A percentile compares a stretch with the other conserved stretches of the same genome.
These are phyloP conservation scores for Alternaria rosae DNA, from an alignment of 2,329 filamentous ascomycete genomes.

Conservation along the genomic window DNA sequence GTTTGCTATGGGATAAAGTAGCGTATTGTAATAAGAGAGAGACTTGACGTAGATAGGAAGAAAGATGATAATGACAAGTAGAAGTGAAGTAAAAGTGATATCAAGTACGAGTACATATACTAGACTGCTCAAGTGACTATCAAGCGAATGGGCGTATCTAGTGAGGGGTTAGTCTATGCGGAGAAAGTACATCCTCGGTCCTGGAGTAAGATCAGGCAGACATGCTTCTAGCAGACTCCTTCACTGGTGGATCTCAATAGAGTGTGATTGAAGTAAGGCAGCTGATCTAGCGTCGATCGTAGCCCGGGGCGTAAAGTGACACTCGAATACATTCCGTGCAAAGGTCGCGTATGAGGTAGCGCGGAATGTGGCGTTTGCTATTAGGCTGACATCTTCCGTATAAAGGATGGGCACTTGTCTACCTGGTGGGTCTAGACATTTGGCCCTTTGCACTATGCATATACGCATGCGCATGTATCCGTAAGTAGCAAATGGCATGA, in stretches of 20 bases:
- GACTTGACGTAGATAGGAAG: neutral
- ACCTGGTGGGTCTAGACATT: neutral
- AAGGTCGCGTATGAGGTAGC: neutral
- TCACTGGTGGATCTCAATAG: neutral
- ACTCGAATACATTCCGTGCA: neutral
- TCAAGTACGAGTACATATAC: neutral
- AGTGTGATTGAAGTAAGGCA: neutral
- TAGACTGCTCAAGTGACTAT: neutral
- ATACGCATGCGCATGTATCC: neutral
- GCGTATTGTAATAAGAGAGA: neutral
- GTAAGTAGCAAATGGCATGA: conserved; percentile 5
- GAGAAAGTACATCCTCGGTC: conserved; percentile 16
- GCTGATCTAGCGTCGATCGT: neutral
- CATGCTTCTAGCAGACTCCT: neutral
- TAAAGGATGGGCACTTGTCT: neutral
- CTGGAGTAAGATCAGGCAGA: neutral
- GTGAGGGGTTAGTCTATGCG: conserved; percentile 1
- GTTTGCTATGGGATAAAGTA: neutral
- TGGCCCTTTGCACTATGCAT: neutral
- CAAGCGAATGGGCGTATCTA: neutral
- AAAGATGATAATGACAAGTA: neutral
- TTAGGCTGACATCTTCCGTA: neutral
- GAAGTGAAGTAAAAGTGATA: neutral
- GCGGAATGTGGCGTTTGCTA: neutral
- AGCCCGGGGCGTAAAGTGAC: neutral